Base-by-base conservation (phyloP, 2,329 filamentous ascomycete species). In the Akanthomyces dipterigenus region DNA sequence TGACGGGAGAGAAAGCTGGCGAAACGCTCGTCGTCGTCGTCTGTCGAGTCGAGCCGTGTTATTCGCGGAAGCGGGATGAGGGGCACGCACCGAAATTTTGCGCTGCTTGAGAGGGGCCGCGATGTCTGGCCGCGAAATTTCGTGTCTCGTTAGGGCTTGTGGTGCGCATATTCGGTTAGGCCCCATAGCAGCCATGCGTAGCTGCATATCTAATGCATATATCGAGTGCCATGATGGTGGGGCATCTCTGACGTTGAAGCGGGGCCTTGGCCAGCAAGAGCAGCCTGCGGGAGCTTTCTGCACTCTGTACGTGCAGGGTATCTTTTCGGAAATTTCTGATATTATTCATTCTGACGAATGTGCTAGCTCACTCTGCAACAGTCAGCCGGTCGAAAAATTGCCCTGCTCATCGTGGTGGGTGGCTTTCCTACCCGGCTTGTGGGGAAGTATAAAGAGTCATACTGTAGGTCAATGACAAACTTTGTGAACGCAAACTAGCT, bases 71-170 rank as follows among this genome's bases (percentile, higher is more conserved):
- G 40, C 22, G 36, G 31, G 53, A 65, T 62, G 67, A 65, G 69
- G 69, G 67, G 71, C 70, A 72, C 67, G 65, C 66, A 67, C 68
- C 68, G 69, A 69, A 73, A 71, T 73, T 76, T 73, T 75, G 69
- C 71, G 66, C 68, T 65, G 60, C 71, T 70, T 64, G 54, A 42
- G 61, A 67, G 68, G 65, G 67, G 69, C 63, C 67, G 42, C 60
- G 59, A 66, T 64, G 58, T 65, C 62, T 65, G 64, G 66, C 68
- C 63, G 66, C 67, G 67, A 71, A 71, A 73, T 73, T 73, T 72
- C 67, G 73, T 72, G 70, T 70, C 66, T 68, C 63, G 69, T 74
- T 72, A 73, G 75, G 72, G 73, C 70, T 75, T 75, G 72, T 71
- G 70, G 72, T 73, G 70, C 65, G 61, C 66, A 67, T 69, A 70